Conservation (phyloP, 768 basidiomycete species). For the Goffeauzyma gilvescens region DNA sequence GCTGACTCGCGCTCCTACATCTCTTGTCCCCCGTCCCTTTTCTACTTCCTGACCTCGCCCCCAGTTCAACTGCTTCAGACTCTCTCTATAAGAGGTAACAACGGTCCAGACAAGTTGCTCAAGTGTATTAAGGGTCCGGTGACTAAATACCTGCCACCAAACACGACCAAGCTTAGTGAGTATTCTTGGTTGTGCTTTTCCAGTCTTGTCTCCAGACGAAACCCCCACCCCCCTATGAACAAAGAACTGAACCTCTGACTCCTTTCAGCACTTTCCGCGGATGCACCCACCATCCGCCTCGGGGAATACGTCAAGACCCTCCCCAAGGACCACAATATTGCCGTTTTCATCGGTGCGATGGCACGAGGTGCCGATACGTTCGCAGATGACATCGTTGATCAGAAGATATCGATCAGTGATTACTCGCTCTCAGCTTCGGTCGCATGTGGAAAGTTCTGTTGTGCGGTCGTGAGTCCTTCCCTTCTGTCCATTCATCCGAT, state of each 20-base stretch:
- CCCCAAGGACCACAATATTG: slow-evolving; percentile 70
- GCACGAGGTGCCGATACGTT: slow-evolving; percentile 91
- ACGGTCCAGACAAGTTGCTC: slow-evolving; percentile 86
- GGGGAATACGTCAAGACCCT: slow-evolving; percentile 68
- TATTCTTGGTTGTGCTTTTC: slow-evolving; percentile 10
- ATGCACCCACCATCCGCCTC: slow-evolving; percentile 61
- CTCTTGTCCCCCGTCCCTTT: not conserved
- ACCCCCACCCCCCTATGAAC: not conserved
- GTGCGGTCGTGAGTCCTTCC: slow-evolving; percentile 24
- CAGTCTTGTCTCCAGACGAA: no score
- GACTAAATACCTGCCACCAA: slow-evolving; percentile 77
- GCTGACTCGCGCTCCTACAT: not conserved
- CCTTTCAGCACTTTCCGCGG: slow-evolving; percentile 62
- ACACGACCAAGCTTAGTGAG: slow-evolving; percentile 88
- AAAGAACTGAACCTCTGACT: not conserved
- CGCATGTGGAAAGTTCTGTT: slow-evolving; percentile 82
- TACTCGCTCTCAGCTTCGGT: slow-evolving; percentile 76
- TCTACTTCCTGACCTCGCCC: not conserved
- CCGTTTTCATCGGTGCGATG: slow-evolving; percentile 97
- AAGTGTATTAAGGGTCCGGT: slow-evolving; percentile 98
- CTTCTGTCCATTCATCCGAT: not conserved
- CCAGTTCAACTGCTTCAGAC: slow-evolving; percentile 92
- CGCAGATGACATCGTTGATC: slow-evolving; percentile 81
- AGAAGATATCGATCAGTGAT: slow-evolving; percentile 90
- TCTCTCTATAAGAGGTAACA: slow-evolving; percentile 82